phyloP scores from a whole-genome alignment of 768 basidiomycete species.

The Russula abietina region DNA sequence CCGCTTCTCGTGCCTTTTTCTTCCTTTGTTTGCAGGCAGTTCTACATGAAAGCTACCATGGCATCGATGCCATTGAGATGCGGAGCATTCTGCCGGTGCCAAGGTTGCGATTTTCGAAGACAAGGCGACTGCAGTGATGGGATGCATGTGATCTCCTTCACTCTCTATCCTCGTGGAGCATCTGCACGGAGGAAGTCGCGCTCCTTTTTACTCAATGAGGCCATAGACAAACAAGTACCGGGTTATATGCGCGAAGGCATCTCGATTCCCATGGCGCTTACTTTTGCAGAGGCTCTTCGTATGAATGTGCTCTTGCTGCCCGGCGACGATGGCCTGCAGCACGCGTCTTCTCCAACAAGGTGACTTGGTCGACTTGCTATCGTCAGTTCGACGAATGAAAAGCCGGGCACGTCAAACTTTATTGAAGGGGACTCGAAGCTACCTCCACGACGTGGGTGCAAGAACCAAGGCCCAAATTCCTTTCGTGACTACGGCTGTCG shows the following conservation, averaged over 20 bases:
- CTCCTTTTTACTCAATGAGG: conserved; percentile 24
- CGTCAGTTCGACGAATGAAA: conserved; percentile 85
- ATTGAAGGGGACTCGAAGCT: conserved; percentile 66
- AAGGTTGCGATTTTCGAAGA: too few relatives aligned
- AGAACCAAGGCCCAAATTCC: conserved; percentile 1
- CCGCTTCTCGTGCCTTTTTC: too few relatives aligned
- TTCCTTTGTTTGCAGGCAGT: too few relatives aligned
- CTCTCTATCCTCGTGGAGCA: conserved; percentile 81
- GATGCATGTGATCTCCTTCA: conserved; percentile 84
- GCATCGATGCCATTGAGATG: too few relatives aligned
- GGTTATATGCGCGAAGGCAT: conserved; percentile 91
- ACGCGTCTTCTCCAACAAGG: conserved; percentile 30
- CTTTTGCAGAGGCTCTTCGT: conserved; percentile 81
- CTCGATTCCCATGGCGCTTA: conserved; percentile 88
- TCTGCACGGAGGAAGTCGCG: conserved; percentile 76
- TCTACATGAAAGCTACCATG: too few relatives aligned
- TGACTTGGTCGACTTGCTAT: neutral
- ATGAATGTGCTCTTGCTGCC: conserved; percentile 87
- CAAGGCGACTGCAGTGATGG: conserved; percentile 81
- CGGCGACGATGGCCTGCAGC: conserved; percentile 93
- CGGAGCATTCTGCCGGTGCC: too few relatives aligned
- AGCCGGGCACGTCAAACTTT: conserved; percentile 85
- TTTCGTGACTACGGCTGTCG: neutral
- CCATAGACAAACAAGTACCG: conserved; percentile 65
- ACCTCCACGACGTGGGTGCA: conserved; percentile 7